Evolutionary conservation across 2,329 filamentous ascomycete genomes (phyloP), one percentile per base, ranked within the genome.

Genomic region (Ophiostoma piceae): DNA sequence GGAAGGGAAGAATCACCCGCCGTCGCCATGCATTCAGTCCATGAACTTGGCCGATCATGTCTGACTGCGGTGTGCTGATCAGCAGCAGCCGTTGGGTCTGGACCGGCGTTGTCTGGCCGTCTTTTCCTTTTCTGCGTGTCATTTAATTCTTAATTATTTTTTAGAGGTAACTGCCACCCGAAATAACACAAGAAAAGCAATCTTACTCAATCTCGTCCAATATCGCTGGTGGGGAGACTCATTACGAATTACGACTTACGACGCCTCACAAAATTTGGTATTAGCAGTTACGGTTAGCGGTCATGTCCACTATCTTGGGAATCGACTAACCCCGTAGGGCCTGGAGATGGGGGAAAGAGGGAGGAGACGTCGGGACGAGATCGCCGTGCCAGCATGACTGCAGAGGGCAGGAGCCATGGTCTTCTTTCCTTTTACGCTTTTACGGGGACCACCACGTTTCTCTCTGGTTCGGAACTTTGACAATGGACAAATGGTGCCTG

Each of bases 231-330:
- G 57, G 57, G 57, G 57, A 62, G 57, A 32, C 54, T 14, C 26
- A 60, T 60, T 60, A 60, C 54, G 54, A 60, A 29, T 60, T 60
- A 60, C 54, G 54, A 60, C 57, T 60, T 62, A 62, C 57, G 57
- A 62, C 57, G 57, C 57, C 22, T 29, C 57, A 7, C 32, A 12
- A 62, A 62, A 62, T 62, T 32, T 32, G 6, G 11, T 32, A 62
- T 32, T 57, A 47, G 43, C 47, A 8, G 19, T 54, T 22, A 3
- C 6, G 16, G 2, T 47, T 19, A 47, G 43, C 16, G 43, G 43
- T n/a, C 43, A 19, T n/a, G 14, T 47, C 43, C 19, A 47, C 43
- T 47, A 47, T 16, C 19, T 35, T 35, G 4, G 35, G 35, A 35
- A 35, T 35, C 35, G 4, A 35, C 43, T n/a, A 47, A 47, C 43